Base-by-base conservation (phyloP, 441 rosid genomes). In the Theobroma grandiflorum region DNA sequence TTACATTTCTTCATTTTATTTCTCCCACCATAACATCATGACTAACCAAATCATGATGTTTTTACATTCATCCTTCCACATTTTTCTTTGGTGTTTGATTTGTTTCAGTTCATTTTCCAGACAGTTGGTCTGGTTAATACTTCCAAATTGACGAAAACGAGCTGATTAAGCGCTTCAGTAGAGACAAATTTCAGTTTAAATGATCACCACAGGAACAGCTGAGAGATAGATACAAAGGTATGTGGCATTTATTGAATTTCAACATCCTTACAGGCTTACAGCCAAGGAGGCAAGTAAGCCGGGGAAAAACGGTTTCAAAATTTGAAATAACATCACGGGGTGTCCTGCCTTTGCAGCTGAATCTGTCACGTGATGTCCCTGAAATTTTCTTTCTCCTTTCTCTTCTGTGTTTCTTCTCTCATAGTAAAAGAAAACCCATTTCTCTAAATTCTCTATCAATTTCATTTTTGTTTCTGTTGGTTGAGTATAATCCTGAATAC, bases 281-380 rank as follows among this genome's bases (percentile, higher is more conserved):
- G 31, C 31, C 31, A 26, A 26, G 31, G 31, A 26, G 31, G 31
- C 10, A 53, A 53, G 10, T 18, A 55, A 22, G 33, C 33, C 58
- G 3, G 57, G 38, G 38, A n/a, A 11, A 47, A 42, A 38, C 22
- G n/a, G 72, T 62, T 82, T 82, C 77, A 69, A 69, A 53, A 63
- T 82, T 75, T 75, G 74, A 69, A 45, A 68, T 12, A 20, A 11
- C 38, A 69, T 68, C 80, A 74, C 79, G 77, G 80, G 53, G 12
- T 72, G 6, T 43, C 53, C 61, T 45, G 66, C 16, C 76, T 5
- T 77, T 68, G 22, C 15, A 22, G 65, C 71, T 47, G 38, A 9
- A 12, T 22, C 40, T 47, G 20, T 86, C 89, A 84, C 87, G 86
- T 80, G 87, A 80, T 69, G 63, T 45, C 73, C 65, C 75, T 77